Base-by-base conservation (phyloP, 257 asterid genomes). In the Gardenia jasminoides region DNA sequence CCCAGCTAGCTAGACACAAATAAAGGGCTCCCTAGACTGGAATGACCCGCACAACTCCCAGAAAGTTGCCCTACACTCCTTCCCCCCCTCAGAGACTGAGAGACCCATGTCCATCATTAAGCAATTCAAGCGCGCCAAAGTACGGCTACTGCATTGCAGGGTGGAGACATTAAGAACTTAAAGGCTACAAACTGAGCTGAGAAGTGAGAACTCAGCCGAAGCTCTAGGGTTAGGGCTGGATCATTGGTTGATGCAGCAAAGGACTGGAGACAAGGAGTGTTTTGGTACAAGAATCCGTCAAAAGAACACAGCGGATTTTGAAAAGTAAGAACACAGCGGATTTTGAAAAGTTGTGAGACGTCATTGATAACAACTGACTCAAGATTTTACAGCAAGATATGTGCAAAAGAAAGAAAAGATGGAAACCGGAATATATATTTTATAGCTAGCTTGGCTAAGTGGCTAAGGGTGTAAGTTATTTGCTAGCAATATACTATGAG, bases 281-380 rank as follows among this genome's bases (percentile, higher is more conserved):
- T 76, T 6, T 31, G n/a, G 84, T 84, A 81, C 83, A 58, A 78
- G 79, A 78, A 84, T 75, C 79, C 67, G 58, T 84, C 81, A 76
- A 44, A 15, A 56, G 70, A n/a, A n/a, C n/a, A 75, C 79, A 76
- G 59, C 19, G 8, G 1, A 56, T n/a, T n/a, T n/a, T n/a, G n/a
- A 78, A 52, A 26, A 9, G 41, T 4, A 52, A 73, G 31, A 70
- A 26, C 52, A 70, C 67, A 62, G 67, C 39, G 67, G 50, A 64
- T 30, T 56, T 30, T 41, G 8, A 41, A 20, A 11, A 72, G 67
- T 3, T 46, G 64, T 47, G 71, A 44, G 36, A 77, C 59, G 80
- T 62, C 81, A 76, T 72, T 2, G 59, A 59, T 6, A 33, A 47
- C 24, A 16, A 59, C 66, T 59, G 66, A 59, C 66, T 59, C 31